Conservation (phyloP, 169 alveolate species). For the Blepharisma undulans region DNA sequence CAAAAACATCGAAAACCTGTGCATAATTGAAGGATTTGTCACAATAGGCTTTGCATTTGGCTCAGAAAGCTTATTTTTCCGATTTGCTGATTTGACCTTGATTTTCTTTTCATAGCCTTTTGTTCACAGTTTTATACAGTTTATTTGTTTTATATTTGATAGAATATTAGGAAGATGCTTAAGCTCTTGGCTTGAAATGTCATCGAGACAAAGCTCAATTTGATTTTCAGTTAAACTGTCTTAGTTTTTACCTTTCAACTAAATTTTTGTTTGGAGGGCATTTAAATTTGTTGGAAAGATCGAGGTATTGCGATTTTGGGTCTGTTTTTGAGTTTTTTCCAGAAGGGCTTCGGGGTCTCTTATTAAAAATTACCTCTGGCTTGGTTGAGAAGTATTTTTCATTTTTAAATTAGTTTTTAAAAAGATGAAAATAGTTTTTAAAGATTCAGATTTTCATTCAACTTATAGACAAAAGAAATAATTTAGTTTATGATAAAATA, state of each 20-base stretch:
- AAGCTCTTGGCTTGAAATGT: not conserved
- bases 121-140: not conserved
- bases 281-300: not conserved
- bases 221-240: not conserved
- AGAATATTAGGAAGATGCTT: not conserved
- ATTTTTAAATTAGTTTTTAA: no score
- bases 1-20: not conserved
- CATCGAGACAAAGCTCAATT: slow-evolving; percentile 21
- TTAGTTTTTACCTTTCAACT: slow-evolving; percentile 1
- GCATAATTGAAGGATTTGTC: not conserved
- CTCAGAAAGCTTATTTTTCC: not conserved
- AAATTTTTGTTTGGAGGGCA: not conserved
- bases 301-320: not conserved
- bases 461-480: no score
- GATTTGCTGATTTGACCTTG: not conserved
- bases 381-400: not conserved
- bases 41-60: not conserved
- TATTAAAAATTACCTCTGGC: not conserved
- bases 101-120: not conserved
- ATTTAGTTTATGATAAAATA: no score
- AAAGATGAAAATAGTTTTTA: not conserved
- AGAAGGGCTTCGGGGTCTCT: not conserved
- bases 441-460: no score
- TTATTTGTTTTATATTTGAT: not conserved
- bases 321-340: not conserved